phyloP scores from a whole-genome alignment of 352 stramenopile species.

The Hyphochytrium catenoides region DNA sequence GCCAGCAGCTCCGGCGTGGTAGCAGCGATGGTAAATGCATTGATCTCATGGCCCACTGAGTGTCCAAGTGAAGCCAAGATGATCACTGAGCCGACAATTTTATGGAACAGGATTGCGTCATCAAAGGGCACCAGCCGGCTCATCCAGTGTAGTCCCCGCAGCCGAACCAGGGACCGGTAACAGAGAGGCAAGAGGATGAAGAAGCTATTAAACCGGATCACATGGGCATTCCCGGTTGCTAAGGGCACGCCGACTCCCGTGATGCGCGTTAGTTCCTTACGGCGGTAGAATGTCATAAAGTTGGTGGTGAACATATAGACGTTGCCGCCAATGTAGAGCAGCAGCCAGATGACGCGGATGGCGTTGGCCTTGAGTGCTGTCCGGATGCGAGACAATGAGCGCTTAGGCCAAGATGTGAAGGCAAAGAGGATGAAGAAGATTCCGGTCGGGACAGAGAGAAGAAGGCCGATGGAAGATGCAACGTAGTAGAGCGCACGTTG shows the following conservation, averaged over 20 bases:
- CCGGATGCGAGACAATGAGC: too few species aligned
- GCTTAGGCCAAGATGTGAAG: too few species aligned
- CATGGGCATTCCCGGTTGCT: conserved; percentile 19
- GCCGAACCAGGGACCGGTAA: conserved; percentile 11
- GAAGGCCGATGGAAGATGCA: too few species aligned
- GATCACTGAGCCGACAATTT: conserved; percentile 12
- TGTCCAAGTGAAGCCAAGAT: conserved; percentile 13
- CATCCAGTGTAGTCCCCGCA: conserved; percentile 5
- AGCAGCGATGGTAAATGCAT: neutral
- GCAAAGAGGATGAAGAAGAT: too few species aligned
- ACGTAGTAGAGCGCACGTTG: too few species aligned
- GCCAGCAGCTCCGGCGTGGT: too few species aligned
- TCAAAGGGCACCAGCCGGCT: conserved; percentile 10
- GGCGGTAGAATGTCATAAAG: conserved; percentile 13
- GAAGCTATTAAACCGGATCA: conserved; percentile 15
- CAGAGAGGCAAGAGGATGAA: conserved; percentile 15
- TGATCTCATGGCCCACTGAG: conserved; percentile 9
- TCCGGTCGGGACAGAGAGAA: too few species aligned
- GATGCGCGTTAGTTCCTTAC: conserved; percentile 25
- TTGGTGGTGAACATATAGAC: conserved; percentile 22
- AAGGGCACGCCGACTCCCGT: conserved; percentile 22
- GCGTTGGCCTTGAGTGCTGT: too few species aligned
- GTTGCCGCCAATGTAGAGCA: conserved; percentile 19
- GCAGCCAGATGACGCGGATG: conserved; percentile 22
- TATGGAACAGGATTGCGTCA: conserved; percentile 16